A percentile compares a stretch with the other conserved stretches of the same genome.
phyloP scores from a whole-genome alignment of 192 early-diverging fungal species.

The Coemansia sp. region DNA sequence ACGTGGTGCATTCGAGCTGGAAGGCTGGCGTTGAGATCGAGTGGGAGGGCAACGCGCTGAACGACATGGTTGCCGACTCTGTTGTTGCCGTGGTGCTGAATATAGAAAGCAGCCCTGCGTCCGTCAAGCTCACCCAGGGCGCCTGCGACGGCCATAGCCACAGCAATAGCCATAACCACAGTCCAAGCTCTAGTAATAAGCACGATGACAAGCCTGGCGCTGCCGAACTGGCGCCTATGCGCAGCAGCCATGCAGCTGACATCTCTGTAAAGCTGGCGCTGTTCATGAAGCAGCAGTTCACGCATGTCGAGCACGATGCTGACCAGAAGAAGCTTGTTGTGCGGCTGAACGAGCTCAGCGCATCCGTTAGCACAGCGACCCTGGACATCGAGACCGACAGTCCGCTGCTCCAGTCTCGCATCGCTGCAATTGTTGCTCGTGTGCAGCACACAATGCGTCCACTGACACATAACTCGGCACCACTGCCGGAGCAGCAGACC shows the following conservation, averaged over 20 bases:
- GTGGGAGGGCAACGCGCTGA: slow-evolving; percentile 88
- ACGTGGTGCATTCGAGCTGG: slow-evolving; percentile 64
- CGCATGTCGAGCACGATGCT: slow-evolving; percentile 18
- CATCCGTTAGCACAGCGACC: slow-evolving; percentile 19
- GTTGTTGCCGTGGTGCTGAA: slow-evolving; percentile 81
- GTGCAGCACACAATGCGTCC: slow-evolving; percentile 43
- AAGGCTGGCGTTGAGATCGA: slow-evolving; percentile 65
- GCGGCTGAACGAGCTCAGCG: slow-evolving; percentile 23
- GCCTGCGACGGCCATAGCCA: slow-evolving; percentile 25
- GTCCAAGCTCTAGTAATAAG: not conserved
- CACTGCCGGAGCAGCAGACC: slow-evolving; percentile 23
- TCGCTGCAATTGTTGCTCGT: slow-evolving; percentile 34
- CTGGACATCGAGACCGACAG: slow-evolving; percentile 41
- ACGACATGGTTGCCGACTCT: slow-evolving; percentile 96
- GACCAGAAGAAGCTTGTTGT: slow-evolving; percentile 23
- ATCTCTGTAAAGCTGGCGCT: slow-evolving; percentile 27
- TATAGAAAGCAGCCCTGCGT: slow-evolving; percentile 84
- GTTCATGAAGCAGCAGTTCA: slow-evolving; percentile 51
- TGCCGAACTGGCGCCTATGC: slow-evolving; percentile 9
- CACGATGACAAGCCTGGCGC: not conserved
- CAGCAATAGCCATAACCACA: not conserved
- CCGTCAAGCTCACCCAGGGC: slow-evolving; percentile 68
- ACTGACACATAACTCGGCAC: slow-evolving; percentile 25
- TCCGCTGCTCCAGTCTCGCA: slow-evolving; percentile 29
- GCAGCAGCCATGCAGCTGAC: slow-evolving; percentile 15